Percentiles rank a stretch among this genome's conserved stretches.
Conservation (phyloP, 2,329 filamentous ascomycete species). For the Aspergillus transmontanensis region DNA sequence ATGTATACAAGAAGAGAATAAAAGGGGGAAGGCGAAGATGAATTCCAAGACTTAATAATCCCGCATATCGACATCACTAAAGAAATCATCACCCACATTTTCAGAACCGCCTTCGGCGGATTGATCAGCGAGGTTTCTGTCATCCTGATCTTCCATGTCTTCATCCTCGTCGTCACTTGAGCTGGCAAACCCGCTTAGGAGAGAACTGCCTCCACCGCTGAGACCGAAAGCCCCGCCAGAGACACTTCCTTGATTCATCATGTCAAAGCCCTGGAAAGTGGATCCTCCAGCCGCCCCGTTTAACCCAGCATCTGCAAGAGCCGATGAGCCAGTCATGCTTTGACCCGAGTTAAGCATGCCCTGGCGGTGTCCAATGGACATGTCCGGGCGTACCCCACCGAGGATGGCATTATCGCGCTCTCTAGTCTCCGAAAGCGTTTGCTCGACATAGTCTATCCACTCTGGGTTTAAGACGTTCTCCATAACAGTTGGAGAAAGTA, state of each 20-base stretch:
- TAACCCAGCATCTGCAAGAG: constrained; percentile 78
- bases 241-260: constrained; percentile 65
- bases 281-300: constrained; percentile 62
- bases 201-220: constrained; percentile 63
- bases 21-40: constrained; percentile 11
- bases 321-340: constrained; percentile 64
- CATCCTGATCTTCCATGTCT: constrained; percentile 72
- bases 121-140: constrained; percentile 47
- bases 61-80: constrained; percentile 64
- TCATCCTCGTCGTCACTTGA: constrained; percentile 96
- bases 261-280: constrained; percentile 65
- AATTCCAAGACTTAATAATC: constrained; percentile 48
- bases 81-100: constrained; percentile 67
- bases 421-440: constrained; percentile 86
- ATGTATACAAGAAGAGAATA: constrained; percentile 13
- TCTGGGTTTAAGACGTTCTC: constrained; percentile 86
- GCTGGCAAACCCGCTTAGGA: constrained; percentile 89
- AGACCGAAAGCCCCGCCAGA: constrained; percentile 73
- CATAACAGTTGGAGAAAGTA: constrained; percentile 79
- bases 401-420: constrained; percentile 98
- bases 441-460: constrained; percentile 95
- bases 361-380: constrained; percentile 77
- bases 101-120: constrained; percentile 56
- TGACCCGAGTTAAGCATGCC: constrained; percentile 64
- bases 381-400: constrained; percentile 89